Conservation (phyloP, 257 asterid species). For the Paulownia fortunei region DNA sequence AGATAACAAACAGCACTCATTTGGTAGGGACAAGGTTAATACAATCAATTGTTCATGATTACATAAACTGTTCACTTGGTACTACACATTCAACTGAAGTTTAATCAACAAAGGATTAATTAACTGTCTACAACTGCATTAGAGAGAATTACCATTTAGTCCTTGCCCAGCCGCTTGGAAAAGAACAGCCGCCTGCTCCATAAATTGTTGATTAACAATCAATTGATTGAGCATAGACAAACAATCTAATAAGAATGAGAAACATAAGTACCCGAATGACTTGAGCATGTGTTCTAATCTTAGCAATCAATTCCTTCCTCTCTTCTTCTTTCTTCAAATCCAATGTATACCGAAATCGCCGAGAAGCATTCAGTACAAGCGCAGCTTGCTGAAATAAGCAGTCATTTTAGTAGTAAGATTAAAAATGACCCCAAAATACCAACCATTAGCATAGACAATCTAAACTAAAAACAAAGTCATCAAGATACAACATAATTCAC, state of each 20-base stretch:
- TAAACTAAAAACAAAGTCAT: neutral
- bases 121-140: neutral
- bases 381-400: conserved; percentile 90
- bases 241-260: conserved; percentile 22
- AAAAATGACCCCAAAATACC: neutral
- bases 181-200: conserved; percentile 88
- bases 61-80: neutral
- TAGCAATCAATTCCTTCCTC: conserved; percentile 71
- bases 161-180: conserved; percentile 77
- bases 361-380: conserved; percentile 89
- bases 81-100: neutral
- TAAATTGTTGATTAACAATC: conserved; percentile 35
- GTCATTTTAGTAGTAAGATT: conserved; percentile 1
- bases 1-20: neutral
- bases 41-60: neutral
- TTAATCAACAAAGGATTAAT: conserved; percentile 5
- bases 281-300: conserved; percentile 90
- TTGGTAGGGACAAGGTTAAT: conserved; percentile 14
- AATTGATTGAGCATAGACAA: conserved; percentile 15
- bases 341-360: conserved; percentile 92
- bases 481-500: conserved; percentile 6
- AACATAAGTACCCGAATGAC: conserved; percentile 75
- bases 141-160: conserved; percentile 52
- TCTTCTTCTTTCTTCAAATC: conserved; percentile 95
- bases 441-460: neutral